Conservation (phyloP, 495 filamentous ascomycete species). For the Penicillium riverlandense region DNA sequence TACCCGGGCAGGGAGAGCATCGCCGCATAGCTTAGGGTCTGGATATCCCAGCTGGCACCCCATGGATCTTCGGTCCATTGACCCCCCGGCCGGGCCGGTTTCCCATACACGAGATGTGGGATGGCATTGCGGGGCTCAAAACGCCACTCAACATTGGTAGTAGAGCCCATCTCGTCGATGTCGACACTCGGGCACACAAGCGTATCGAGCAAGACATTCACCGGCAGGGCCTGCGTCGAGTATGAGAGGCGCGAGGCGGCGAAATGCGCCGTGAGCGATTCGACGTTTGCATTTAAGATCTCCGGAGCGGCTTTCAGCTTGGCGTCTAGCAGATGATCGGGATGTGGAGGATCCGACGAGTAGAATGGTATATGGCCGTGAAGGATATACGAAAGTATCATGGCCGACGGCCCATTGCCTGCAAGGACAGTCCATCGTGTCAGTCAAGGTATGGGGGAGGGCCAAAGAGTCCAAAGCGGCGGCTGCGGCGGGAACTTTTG, state of each 20-base stretch:
- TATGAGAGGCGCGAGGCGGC: conserved; percentile 54
- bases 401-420: conserved; percentile 61
- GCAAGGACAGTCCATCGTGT: background rate
- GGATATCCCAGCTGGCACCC: conserved; percentile 49
- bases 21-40: conserved; percentile 57
- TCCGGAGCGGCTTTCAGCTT: conserved; percentile 41
- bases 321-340: conserved; percentile 51
- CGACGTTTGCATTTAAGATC: conserved; percentile 39
- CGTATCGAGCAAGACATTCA: conserved; percentile 60
- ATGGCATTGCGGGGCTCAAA: conserved; percentile 44
- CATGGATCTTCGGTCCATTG: conserved; percentile 58
- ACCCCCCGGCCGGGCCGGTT: conserved; percentile 47
- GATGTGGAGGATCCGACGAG: conserved; percentile 44
- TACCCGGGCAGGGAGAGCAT: conserved; percentile 61
- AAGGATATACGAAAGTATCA: conserved; percentile 61
- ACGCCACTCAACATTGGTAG: conserved; percentile 52
- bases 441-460: background rate
- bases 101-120: conserved; percentile 51
- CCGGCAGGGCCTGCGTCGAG: conserved; percentile 57
- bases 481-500: too few species aligned
- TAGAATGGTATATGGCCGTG: conserved; percentile 61
- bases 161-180: conserved; percentile 41
- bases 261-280: conserved; percentile 53
- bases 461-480: too few species aligned
- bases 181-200: conserved; percentile 59